These are phyloP conservation scores for Coniferiporia weirii DNA, from an alignment of 1,284 basidiomycete species.

Conservation along the genomic window DNA sequence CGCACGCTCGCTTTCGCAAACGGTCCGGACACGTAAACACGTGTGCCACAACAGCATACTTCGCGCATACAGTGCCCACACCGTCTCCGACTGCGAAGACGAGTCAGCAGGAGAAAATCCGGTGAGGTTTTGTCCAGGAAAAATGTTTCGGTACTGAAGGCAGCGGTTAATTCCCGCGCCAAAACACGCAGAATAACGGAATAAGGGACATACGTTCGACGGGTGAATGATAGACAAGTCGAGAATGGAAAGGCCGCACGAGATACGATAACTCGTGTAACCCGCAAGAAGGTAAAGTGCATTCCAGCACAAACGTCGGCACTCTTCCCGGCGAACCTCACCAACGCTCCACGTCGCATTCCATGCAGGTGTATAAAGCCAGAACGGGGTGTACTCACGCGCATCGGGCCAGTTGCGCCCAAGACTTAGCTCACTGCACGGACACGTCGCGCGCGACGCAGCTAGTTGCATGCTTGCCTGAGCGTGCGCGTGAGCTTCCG, in stretches of 20 bases:
- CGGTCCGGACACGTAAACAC: constrained; percentile 53
- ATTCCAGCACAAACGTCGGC: constrained; percentile 70
- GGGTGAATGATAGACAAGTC: constrained; percentile 58
- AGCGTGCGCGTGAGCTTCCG: background rate
- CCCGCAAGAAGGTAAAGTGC: constrained; percentile 56
- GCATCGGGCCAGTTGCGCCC: constrained; percentile 43
- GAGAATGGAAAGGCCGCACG: constrained; percentile 51
- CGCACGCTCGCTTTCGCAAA: constrained; percentile 46
- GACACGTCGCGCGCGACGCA: constrained; percentile 33
- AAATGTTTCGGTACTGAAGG: constrained; percentile 57
- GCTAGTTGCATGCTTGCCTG: constrained; percentile 1
- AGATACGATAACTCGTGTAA: constrained; percentile 55
- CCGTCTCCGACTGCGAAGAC: constrained; percentile 41
- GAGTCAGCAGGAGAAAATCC: constrained; percentile 28
- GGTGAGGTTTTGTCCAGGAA: constrained; percentile 58
- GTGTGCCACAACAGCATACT: constrained; percentile 67
- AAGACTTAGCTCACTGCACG: constrained; percentile 51
- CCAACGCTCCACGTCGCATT: constrained; percentile 48
- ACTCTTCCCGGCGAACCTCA: constrained; percentile 65
- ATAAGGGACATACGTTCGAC: constrained; percentile 49
- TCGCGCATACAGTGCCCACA: constrained; percentile 69
- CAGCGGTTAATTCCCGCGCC: background rate
- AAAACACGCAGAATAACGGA: background rate
- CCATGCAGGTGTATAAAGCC: constrained; percentile 63
- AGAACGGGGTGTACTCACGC: constrained; percentile 52